Evolutionary conservation across 2,329 filamentous ascomycete genomes (phyloP).

Genomic region (Ceratocystis eucalypticola): DNA sequence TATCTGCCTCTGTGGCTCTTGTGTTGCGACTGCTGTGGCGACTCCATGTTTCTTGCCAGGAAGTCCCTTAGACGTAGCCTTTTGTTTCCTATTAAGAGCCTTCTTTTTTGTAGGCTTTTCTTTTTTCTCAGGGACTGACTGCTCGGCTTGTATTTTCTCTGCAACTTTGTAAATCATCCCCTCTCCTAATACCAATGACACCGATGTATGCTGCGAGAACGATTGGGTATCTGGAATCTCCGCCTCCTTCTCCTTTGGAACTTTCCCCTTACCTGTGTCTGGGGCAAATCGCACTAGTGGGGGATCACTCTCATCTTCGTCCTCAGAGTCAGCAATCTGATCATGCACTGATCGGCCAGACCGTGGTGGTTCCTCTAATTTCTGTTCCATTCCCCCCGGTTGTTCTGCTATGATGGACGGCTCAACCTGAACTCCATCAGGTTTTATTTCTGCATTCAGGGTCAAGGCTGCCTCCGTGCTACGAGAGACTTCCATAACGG

Average conservation of each 20-base stretch:
- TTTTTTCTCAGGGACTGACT: neutral
- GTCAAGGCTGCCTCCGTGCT: conserved; percentile 3
- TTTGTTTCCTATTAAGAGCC: conserved; percentile 11
- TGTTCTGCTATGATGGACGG: neutral
- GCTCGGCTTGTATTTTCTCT: neutral
- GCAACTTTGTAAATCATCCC: neutral
- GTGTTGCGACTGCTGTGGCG: neutral
- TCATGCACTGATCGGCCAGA: conserved; percentile 2
- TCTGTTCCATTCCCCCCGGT: neutral
- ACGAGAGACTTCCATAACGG: conserved; percentile 21
- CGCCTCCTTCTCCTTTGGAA: neutral
- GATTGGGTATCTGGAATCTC: conserved; percentile 23
- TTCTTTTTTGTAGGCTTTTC: neutral
- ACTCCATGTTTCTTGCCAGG: neutral
- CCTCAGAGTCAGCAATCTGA: conserved; percentile 16
- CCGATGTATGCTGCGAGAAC: neutral
- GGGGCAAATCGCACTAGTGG: neutral
- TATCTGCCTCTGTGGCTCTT: neutral
- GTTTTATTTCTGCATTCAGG: neutral
- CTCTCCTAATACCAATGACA: neutral
- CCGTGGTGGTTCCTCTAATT: conserved; percentile 6
- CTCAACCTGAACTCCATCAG: neutral
- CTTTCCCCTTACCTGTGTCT: neutral
- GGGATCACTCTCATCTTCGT: conserved; percentile 15
- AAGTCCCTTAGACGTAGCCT: conserved; percentile 3